Base-by-base conservation (phyloP, 2,329 filamentous ascomycete species). In the Fusarium coicis region DNA sequence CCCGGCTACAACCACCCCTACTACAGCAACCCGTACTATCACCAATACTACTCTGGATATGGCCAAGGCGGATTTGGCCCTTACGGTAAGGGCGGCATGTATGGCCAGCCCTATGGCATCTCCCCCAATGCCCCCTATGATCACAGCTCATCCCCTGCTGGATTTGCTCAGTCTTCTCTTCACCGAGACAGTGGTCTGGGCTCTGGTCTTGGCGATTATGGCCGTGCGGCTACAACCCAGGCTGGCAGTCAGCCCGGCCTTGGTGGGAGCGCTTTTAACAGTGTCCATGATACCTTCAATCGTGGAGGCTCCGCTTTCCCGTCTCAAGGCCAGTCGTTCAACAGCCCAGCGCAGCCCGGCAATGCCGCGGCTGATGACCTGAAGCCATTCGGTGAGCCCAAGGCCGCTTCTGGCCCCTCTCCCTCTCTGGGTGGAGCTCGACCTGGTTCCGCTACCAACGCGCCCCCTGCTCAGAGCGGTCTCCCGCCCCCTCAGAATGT, bases 11-110 rank as follows among this genome's bases (percentile, higher is more conserved):
- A 81, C 75, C 88, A 90, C 76, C 88, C 88, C 4, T 92, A 92
- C 81, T 91, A 87, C 76, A 85, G 83, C 74, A 90, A 87, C 81
- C 89, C 89, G 4, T 91, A 90, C 80, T 92, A 92, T 76, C 84
- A 87, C 68, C 85, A 88, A 66, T 92, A 91, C 81, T 88, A 87
- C 76, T 87, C 88, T 59, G 85, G 84, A 47, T 89, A 88, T 71
- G 84, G 84, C 58, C 87, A 89, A 77, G 87, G 84, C 57, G 86
- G 83, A 37, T 90, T 83, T 60, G 84, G 80, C 10, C 88, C 88
- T 4, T 90, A 90, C 71, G 81, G 85, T 70, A 90, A 90, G 83
- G 86, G 82, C 40, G 83, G 83, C 66, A 83, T 87, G 73, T 90
- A 90, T 71, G 86, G 85, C 57, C 87, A 88, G 78, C 87, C 87